Conservation (phyloP, 1,139 yeast species). For the Suhomyces coccinellae region DNA sequence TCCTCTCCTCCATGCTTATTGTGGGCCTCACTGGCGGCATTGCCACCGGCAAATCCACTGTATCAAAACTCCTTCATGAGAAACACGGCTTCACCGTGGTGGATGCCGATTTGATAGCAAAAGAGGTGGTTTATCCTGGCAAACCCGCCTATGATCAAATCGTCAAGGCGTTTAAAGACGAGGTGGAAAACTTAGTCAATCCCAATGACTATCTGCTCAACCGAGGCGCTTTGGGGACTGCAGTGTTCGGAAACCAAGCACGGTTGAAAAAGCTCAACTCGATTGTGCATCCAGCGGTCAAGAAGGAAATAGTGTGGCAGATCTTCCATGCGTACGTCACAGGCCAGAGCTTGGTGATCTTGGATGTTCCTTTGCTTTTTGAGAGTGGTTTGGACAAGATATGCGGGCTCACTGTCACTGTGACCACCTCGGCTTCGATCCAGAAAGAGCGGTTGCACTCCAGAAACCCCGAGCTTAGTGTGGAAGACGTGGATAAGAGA, state of each 20-base stretch:
- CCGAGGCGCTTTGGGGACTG: conserved; percentile 72
- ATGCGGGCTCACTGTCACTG: conserved; percentile 74
- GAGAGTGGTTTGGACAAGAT: conserved; percentile 71
- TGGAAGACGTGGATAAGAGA: conserved; percentile 69
- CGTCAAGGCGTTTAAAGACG: conserved; percentile 55
- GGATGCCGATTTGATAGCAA: conserved; percentile 90
- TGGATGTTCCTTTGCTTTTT: conserved; percentile 89
- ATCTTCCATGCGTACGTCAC: conserved; percentile 56
- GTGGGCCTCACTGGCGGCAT: conserved; percentile 96
- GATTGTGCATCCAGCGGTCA: conserved; percentile 89
- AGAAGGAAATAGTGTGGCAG: conserved; percentile 61
- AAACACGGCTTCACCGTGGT: conserved; percentile 59
- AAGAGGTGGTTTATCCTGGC: conserved; percentile 83
- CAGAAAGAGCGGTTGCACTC: conserved; percentile 64
- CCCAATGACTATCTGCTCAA: conserved; percentile 54
- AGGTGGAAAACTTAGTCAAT: conserved; percentile 55
- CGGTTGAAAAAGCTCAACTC: conserved; percentile 61
- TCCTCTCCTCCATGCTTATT: conserved; percentile 61
- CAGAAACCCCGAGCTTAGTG: conserved; percentile 68
- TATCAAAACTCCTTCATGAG: conserved; percentile 57
- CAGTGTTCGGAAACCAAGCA: conserved; percentile 68
- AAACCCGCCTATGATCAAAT: conserved; percentile 67
- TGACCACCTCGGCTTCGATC: conserved; percentile 54
- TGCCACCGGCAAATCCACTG: conserved; percentile 94
- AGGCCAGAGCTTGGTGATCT: conserved; percentile 56